A percentile compares a stretch with the other conserved stretches of the same genome.
phyloP scores from a whole-genome alignment of 2,329 filamentous ascomycete species.

The Chrysoporthe deuterocubensis region DNA sequence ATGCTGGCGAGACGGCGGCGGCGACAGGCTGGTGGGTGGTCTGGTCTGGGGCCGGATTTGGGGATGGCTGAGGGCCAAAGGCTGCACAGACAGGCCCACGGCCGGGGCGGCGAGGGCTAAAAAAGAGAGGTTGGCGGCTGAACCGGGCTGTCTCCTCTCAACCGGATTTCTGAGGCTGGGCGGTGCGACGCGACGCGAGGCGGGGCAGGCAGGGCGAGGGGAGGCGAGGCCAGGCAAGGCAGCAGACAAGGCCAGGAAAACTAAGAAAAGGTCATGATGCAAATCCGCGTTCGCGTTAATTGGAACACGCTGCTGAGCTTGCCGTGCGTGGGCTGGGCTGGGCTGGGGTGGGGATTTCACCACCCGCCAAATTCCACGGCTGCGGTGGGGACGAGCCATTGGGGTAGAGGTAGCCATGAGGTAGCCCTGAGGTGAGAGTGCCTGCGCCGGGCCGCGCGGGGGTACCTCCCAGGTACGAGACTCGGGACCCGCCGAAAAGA shows the following conservation, averaged over 20 bases:
- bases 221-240: neutral
- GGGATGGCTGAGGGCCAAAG: neutral
- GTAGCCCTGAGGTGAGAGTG: neutral
- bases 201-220: neutral
- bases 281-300: constrained; percentile 26
- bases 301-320: constrained; percentile 11
- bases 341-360: neutral
- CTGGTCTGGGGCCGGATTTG: neutral
- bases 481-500: constrained; percentile 1
- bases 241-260: neutral
- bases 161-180: neutral
- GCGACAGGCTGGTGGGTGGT: neutral
- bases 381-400: neutral
- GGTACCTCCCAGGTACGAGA: neutral
- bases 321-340: constrained; percentile 6
- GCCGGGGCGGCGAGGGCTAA: constrained; percentile 3
- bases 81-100: neutral
- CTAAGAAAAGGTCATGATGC: constrained; percentile 18
- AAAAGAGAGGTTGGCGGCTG: constrained; percentile 11
- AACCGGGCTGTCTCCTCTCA: neutral
- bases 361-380: constrained; percentile 19
- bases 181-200: neutral
- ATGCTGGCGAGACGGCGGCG: neutral
- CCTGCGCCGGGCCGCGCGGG: too few relatives aligned
- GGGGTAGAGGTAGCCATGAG: neutral